A percentile compares a stretch with the other conserved stretches of the same genome.
phyloP scores from a whole-genome alignment of 2,329 filamentous ascomycete genomes.

The Amauroascus niger region DNA sequence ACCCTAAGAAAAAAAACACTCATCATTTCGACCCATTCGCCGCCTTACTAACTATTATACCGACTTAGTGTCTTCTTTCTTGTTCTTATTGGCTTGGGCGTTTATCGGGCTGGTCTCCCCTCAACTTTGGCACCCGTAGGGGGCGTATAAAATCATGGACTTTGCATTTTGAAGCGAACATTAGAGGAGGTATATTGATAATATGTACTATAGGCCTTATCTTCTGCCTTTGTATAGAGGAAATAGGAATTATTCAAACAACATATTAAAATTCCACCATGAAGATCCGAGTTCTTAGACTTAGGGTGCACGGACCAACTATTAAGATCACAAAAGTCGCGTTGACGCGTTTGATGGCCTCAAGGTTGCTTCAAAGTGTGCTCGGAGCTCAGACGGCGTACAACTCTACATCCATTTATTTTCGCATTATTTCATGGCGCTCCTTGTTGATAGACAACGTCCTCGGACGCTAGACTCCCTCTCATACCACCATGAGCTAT shows the following conservation, averaged over 20 bases:
- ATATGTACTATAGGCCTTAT: constrained; percentile 1
- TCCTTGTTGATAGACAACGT: constrained; percentile 56
- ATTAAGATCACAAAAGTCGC: constrained; percentile 30
- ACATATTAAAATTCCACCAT: neutral
- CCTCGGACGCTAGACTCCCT: constrained; percentile 47
- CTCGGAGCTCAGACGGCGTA: neutral
- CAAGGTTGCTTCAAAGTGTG: neutral
- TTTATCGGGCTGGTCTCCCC: neutral
- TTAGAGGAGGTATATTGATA: neutral
- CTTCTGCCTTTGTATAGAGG: neutral
- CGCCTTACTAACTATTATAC: neutral
- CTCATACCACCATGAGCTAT: constrained; percentile 82
- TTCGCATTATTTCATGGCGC: constrained; percentile 42
- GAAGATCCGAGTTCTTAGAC: neutral
- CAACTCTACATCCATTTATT: neutral
- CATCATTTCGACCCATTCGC: too few species aligned
- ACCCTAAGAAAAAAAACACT: neutral
- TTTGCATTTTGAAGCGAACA: neutral
- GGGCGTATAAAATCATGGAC: constrained; percentile 2
- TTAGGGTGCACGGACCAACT: constrained; percentile 30
- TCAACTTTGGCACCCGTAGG: neutral
- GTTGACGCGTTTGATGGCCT: constrained; percentile 14
- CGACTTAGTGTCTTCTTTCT: neutral
- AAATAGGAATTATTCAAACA: neutral
- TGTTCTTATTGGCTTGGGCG: neutral